Evolutionary conservation across 768 basidiomycete species (phyloP), one percentile per base, ranked within the genome.

Genomic region (Clavulina sp.): DNA sequence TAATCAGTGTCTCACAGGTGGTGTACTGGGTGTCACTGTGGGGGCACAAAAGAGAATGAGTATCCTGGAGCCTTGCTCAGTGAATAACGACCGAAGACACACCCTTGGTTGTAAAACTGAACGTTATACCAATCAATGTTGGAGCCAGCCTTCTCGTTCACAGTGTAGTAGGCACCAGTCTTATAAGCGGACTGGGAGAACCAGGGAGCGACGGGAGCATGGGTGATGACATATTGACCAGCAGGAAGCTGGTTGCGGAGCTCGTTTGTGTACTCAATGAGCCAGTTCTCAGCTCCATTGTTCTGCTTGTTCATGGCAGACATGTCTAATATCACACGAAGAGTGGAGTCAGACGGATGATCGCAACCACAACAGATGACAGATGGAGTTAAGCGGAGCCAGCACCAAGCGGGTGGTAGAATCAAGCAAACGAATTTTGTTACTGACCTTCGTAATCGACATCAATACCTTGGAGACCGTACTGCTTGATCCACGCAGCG

Each of bases 361-460:
- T 7, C 23, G 7, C 23, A 26, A 24, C 7, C 1, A 29, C 7
- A 32, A 7, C 21, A 29, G 18, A 49, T 18, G 23, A 13, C 19
- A 38, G 36, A 38, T 19, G 19, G 19, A 9, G 36, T 9, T 38
- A 19, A 38, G 19, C 36, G 19, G 9, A 19, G 19, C 36, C 9
- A 19, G n/a, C n/a, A n/a, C n/a, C n/a, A n/a, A n/a, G n/a, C n/a
- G 26, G 26, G 5, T 5, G n/a, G 5, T 26, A 5, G 36, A 21
- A 0, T 43, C 53, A 31, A 32, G n/a, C 31, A 57, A 50, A 26
- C n/a, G n/a, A n/a, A n/a, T n/a, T n/a, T n/a, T n/a, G n/a, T n/a
- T n/a, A n/a, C n/a, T n/a, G n/a, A n/a, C 52, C 56, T 30, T 57
- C 56, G 34, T 46, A 57, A 50, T 57, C 56, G 6, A 57, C 52